Evolutionary conservation across 306 rosid genomes (phyloP), one percentile per base, ranked within the genome.

Genomic region (Boehmeria nivea): DNA sequence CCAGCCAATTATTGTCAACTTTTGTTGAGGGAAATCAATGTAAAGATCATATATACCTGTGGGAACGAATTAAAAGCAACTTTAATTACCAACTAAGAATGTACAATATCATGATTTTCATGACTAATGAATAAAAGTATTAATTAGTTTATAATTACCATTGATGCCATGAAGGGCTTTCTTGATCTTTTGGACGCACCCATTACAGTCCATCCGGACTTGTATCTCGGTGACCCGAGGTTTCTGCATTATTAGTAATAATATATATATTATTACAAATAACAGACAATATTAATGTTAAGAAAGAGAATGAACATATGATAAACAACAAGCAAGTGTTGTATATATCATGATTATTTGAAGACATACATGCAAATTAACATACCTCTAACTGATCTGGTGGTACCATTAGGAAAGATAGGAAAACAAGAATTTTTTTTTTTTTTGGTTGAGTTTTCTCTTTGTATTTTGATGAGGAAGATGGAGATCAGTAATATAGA

Each of bases 171-270:
- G 56, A 15, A 91, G 64, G 13, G 89, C 87, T 67, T 79, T 91
- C 78, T 76, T 91, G 52, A 91, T 81, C 95, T 91, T 87, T 54
- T 81, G 87, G 15, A 83, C 84, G n/a, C 99, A 91, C 7, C 99
- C 96, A 49, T 91, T 87, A 36, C 99, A 91, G 76, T 87, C 96
- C 74, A 87, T 87, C 9, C 96, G 85, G 70, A 91, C 89, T 60
- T 84, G 80, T 59, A 87, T 83, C 68, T 78, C 85, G 4, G 95
- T 85, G 60, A 82, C 59, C 48, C 65, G 86, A 59, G 77, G 79
- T 77, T 67, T 81, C 93, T 81, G 78, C 86, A 81, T 63, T 64
- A 43, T 78, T 26, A 54, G 51, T 38, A 46, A 44, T 69, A 64
- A 31, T 4, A 40, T 33, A 33, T 33, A 40, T 40, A 40, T 40